Conservation (phyloP, 2,329 filamentous ascomycete species). For the Penicillium sp. region DNA sequence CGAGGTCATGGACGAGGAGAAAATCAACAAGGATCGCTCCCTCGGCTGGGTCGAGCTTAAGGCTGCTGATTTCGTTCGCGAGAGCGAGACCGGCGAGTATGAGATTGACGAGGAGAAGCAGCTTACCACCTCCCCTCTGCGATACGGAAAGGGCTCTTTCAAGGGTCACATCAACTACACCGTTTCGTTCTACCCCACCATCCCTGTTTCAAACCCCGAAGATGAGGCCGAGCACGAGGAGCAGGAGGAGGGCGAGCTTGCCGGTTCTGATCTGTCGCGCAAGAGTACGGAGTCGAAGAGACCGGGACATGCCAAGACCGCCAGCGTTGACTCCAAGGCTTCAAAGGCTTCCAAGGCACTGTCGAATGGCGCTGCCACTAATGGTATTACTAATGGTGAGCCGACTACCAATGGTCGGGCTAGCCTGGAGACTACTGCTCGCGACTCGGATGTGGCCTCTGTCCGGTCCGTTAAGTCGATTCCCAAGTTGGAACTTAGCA, state of each 20-base stretch:
- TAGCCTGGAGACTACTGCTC: constrained; percentile 38
- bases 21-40: constrained; percentile 84
- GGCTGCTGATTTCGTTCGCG: constrained; percentile 74
- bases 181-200: constrained; percentile 83
- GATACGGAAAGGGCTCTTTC: constrained; percentile 68
- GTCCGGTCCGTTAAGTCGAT: constrained; percentile 54
- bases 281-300: constrained; percentile 36
- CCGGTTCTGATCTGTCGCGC: constrained; percentile 20
- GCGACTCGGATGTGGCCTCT: constrained; percentile 50
- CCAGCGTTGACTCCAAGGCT: constrained; percentile 32
- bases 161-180: constrained; percentile 85
- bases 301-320: constrained; percentile 30
- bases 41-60: constrained; percentile 79
- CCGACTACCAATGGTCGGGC: constrained; percentile 30
- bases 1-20: constrained; percentile 97
- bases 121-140: constrained; percentile 66
- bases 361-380: constrained; percentile 22
- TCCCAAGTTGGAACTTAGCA: constrained; percentile 75
- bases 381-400: constrained; percentile 47
- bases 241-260: constrained; percentile 45
- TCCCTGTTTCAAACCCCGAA: constrained; percentile 86
- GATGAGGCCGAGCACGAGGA: constrained; percentile 57
- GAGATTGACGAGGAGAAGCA: constrained; percentile 75
- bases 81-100: constrained; percentile 80
- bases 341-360: constrained; percentile 17